These are phyloP conservation scores for Amanita muscaria DNA, from an alignment of 768 basidiomycete genomes.

Conservation along the genomic window DNA sequence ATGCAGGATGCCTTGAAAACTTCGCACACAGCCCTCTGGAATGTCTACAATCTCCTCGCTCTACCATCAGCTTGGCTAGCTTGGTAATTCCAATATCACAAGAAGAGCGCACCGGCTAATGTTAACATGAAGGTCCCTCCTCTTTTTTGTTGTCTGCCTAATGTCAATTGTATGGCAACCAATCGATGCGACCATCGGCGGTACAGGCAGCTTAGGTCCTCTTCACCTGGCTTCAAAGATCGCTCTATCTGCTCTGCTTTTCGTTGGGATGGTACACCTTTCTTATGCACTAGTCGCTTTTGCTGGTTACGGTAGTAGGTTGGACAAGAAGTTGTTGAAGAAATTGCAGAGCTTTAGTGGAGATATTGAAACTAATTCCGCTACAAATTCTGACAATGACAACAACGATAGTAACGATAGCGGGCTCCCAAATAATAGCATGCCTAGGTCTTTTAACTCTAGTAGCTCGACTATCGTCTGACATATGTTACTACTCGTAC, in stretches of 20 bases:
- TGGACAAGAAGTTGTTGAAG: background rate
- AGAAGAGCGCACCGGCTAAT: background rate
- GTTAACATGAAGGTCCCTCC: background rate
- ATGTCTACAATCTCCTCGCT: conserved; percentile 2
- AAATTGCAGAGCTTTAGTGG: background rate
- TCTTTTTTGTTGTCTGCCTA: background rate
- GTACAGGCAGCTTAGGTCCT: background rate
- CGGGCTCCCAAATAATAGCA: too few relatives aligned
- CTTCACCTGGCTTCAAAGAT: background rate
- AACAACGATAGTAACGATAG: too few relatives aligned
- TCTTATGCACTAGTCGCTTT: background rate
- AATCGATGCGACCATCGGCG: background rate
- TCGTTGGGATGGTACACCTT: background rate
- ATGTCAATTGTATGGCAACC: conserved; percentile 1
- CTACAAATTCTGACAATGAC: too few relatives aligned
- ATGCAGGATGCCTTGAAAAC: background rate
- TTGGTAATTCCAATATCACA: background rate
- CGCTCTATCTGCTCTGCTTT: background rate
- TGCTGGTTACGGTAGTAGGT: background rate
- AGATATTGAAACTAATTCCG: too few relatives aligned
- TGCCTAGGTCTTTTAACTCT: too few relatives aligned
- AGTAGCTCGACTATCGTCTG: too few relatives aligned
- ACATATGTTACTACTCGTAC: too few relatives aligned
- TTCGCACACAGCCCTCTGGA: background rate
- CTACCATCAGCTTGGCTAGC: conserved; percentile 1